A percentile compares a stretch with the other conserved stretches of the same genome.
Evolutionary conservation across 345 rosid genomes (phyloP).

Genomic region (Mangifera indica): DNA sequence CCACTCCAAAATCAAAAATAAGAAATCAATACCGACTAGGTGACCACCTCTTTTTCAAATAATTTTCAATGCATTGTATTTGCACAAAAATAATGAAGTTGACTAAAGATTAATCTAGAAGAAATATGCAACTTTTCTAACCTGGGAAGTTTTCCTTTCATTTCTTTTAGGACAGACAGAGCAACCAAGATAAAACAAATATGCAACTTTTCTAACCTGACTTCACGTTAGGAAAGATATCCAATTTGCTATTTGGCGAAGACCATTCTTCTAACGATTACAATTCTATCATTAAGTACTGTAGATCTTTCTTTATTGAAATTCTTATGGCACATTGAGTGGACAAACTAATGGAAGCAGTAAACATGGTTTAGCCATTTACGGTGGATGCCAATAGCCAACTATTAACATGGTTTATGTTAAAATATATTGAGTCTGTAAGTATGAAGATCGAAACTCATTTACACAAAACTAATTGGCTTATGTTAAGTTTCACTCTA

Average conservation of each 20-base stretch:
- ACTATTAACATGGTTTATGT: background rate
- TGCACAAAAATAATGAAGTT: background rate
- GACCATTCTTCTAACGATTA: background rate
- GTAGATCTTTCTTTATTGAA: background rate
- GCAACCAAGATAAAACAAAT: background rate
- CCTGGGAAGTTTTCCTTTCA: background rate
- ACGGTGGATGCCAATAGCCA: background rate
- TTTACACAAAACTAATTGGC: no score
- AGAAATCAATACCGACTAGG: slow-evolving; percentile 9
- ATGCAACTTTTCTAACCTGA: no score
- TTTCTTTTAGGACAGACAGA: background rate
- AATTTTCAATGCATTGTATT: background rate
- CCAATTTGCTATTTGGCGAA: background rate
- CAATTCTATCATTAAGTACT: background rate
- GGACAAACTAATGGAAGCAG: background rate
- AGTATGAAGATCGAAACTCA: no score
- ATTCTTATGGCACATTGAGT: background rate
- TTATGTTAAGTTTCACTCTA: no score
- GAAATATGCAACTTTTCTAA: background rate
- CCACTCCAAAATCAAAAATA: background rate
- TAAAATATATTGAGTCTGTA: no score
- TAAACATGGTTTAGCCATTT: background rate
- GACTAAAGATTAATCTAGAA: slow-evolving; percentile 3
- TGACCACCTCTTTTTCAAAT: background rate
- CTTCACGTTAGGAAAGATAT: background rate